Percentiles rank a stretch among this genome's conserved stretches.
These are phyloP conservation scores for Arthonia radiata DNA, from an alignment of 495 filamentous ascomycete genomes.

Conservation along the genomic window DNA sequence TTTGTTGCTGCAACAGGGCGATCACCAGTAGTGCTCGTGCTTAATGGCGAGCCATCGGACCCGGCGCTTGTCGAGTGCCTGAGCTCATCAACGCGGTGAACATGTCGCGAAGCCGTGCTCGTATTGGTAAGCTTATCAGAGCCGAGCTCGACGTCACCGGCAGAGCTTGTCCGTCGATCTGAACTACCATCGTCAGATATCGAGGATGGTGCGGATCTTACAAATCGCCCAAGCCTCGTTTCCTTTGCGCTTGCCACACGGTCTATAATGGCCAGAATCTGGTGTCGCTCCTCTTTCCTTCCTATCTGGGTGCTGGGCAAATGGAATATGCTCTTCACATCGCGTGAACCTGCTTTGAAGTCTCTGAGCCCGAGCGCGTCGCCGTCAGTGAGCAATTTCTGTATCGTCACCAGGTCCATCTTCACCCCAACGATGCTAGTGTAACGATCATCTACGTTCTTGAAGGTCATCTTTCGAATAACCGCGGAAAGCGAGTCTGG, in stretches of 20 bases:
- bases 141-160: too few species aligned
- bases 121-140: too few species aligned
- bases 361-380: constrained; percentile 39
- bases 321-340: constrained; percentile 70
- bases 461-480: constrained; percentile 75
- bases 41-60: too few species aligned
- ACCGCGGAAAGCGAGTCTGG: constrained; percentile 58
- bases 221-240: too few species aligned
- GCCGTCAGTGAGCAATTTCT: constrained; percentile 48
- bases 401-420: constrained; percentile 44
- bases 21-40: too few species aligned
- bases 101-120: too few species aligned
- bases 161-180: too few species aligned
- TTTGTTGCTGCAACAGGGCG: too few species aligned
- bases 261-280: constrained; percentile 46
- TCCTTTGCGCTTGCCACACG: constrained; percentile 41
- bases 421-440: constrained; percentile 61
- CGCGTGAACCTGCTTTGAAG: constrained; percentile 46
- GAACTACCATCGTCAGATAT: too few species aligned
- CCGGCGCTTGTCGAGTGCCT: too few species aligned
- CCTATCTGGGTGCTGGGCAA: constrained; percentile 61
- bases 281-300: constrained; percentile 40
- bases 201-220: too few species aligned
- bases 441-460: constrained; percentile 61
- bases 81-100: too few species aligned